Evolutionary conservation across 129 eudicot genomes (phyloP).

Genomic region (Lonicera japonica): DNA sequence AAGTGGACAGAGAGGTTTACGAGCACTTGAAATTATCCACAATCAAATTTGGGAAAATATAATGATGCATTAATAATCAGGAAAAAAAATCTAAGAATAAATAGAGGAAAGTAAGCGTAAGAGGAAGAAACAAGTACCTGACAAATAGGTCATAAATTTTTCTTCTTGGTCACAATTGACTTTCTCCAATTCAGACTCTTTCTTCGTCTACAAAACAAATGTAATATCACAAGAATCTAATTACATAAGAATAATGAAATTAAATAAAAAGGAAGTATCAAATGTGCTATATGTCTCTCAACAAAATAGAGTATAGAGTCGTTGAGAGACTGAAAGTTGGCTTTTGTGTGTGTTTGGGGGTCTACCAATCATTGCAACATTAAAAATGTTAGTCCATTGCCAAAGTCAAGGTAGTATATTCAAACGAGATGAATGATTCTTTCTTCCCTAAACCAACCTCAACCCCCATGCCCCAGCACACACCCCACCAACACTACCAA

Average conservation of each 20-base stretch:
- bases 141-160: conserved; percentile 36
- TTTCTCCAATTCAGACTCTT: conserved; percentile 32
- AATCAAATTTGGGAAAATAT: no score
- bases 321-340: no score
- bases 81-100: background rate
- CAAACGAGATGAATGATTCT: no score
- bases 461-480: no score
- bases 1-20: no score
- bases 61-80: background rate
- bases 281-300: background rate
- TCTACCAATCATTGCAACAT: no score
- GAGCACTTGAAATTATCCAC: background rate
- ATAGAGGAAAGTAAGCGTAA: background rate
- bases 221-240: background rate
- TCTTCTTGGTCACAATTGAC: conserved; percentile 43
- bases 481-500: no score
- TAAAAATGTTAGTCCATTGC: no score
- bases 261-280: background rate
- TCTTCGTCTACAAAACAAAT: conserved; percentile 27
- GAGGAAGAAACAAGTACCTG: conserved; percentile 26
- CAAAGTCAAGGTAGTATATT: no score
- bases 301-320: no score
- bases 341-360: no score
- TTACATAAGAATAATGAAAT: conserved; percentile 1
- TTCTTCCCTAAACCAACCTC: no score